These are phyloP conservation scores for Rhodotorula paludigena DNA, from an alignment of 768 basidiomycete genomes.

Conservation along the genomic window DNA sequence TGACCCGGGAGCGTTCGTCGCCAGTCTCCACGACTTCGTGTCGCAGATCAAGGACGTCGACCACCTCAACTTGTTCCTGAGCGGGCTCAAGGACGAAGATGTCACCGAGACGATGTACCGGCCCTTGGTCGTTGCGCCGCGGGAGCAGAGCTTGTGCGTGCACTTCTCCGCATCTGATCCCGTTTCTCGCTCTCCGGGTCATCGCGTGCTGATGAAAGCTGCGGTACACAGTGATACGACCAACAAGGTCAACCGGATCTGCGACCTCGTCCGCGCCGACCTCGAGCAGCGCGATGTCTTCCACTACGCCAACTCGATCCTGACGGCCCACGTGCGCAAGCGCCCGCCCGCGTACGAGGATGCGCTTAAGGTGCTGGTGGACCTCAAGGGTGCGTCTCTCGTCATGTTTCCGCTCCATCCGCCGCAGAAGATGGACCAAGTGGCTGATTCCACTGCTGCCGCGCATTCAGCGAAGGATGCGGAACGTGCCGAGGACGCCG, in stretches of 20 bases:
- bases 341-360: slow-evolving; percentile 84
- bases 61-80: slow-evolving; percentile 84
- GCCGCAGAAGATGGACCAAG: too few relatives aligned
- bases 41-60: slow-evolving; percentile 85
- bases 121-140: not conserved
- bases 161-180: not conserved
- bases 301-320: slow-evolving; percentile 80
- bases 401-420: not conserved
- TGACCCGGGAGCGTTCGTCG: slow-evolving; percentile 62
- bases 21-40: slow-evolving; percentile 62
- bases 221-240: slow-evolving; percentile 1
- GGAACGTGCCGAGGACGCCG: slow-evolving; percentile 83
- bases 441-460: too few relatives aligned
- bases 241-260: slow-evolving; percentile 61
- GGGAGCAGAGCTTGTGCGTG: not conserved
- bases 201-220: not conserved
- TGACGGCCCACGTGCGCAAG: slow-evolving; percentile 90
- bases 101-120: slow-evolving; percentile 45
- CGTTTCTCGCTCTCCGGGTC: too few relatives aligned
- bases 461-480: slow-evolving; percentile 56
- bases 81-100: slow-evolving; percentile 62
- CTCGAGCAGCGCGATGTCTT: slow-evolving; percentile 67
- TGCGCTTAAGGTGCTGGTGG: slow-evolving; percentile 67
- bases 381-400: slow-evolving; percentile 62
- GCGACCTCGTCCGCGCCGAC: slow-evolving; percentile 67